These are phyloP conservation scores for Nematocida sp. DNA, from an alignment of 371 early-diverging fungal genomes.

Conservation along the genomic window DNA sequence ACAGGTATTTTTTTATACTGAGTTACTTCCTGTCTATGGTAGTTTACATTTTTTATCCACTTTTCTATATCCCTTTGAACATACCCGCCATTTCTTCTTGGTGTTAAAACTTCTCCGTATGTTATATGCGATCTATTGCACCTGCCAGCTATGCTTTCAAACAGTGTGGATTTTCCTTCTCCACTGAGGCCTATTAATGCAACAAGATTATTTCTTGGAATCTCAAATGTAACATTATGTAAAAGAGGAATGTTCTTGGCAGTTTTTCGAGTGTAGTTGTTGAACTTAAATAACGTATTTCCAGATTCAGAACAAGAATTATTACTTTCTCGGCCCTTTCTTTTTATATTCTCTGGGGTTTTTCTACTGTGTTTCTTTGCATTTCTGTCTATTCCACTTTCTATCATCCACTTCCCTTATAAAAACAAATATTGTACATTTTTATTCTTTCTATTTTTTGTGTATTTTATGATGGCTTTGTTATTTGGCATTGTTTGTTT, in stretches of 20 bases:
- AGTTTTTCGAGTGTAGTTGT: slow-evolving; percentile 31
- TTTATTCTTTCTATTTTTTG: background rate
- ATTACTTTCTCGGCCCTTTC: background rate
- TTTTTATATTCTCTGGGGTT: background rate
- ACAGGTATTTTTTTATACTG: slow-evolving; percentile 26
- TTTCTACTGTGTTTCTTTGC: background rate
- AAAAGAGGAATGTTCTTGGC: slow-evolving; percentile 13
- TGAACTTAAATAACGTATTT: background rate
- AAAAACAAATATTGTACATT: background rate
- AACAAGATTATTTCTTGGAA: slow-evolving; percentile 15
- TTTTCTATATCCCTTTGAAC: slow-evolving; percentile 3
- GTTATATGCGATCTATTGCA: slow-evolving; percentile 10
- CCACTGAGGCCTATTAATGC: slow-evolving; percentile 27
- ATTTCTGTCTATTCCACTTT: background rate
- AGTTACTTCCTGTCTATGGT: slow-evolving; percentile 18
- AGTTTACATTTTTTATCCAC: slow-evolving; percentile 18
- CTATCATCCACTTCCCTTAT: background rate
- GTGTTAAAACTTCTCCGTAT: background rate
- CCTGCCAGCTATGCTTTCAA: slow-evolving; percentile 23
- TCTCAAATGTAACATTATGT: slow-evolving; percentile 2
- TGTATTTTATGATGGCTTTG: no score
- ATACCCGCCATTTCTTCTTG: background rate
- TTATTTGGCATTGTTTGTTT: no score
- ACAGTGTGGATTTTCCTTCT: slow-evolving; percentile 23
- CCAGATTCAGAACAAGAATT: background rate